Percentiles rank a stretch among this genome's conserved stretches.
These are phyloP conservation scores for Leishmania braziliensis DNA, from an alignment of 208 protist genomes.

Conservation along the genomic window DNA sequence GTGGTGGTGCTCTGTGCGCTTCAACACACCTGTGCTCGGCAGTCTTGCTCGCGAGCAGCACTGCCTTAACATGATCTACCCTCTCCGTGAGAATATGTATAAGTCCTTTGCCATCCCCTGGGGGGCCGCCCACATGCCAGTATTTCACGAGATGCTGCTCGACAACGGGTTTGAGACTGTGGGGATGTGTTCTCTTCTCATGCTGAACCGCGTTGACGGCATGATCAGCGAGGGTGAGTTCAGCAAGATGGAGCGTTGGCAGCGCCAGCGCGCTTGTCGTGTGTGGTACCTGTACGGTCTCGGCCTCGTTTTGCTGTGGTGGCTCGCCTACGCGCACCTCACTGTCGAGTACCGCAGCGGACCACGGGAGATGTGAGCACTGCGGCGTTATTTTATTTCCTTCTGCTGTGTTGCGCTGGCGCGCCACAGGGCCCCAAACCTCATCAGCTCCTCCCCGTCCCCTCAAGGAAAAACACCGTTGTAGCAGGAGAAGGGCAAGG, in stretches of 20 bases:
- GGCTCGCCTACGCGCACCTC: slow-evolving; percentile 37
- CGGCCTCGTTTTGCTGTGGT: slow-evolving; percentile 26
- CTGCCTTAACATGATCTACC: slow-evolving; percentile 80
- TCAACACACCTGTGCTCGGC: slow-evolving; percentile 72
- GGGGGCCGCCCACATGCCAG: slow-evolving; percentile 84
- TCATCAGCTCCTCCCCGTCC: neutral
- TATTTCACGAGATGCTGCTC: slow-evolving; percentile 86
- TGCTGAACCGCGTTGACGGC: slow-evolving; percentile 68
- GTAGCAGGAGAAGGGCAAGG: too few species aligned
- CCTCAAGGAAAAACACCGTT: neutral
- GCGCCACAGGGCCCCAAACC: neutral
- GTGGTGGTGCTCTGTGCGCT: slow-evolving; percentile 82
- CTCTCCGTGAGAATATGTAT: slow-evolving; percentile 65
- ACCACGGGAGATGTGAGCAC: slow-evolving; percentile 6
- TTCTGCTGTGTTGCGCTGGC: neutral
- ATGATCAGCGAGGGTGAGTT: slow-evolving; percentile 76
- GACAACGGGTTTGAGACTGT: slow-evolving; percentile 79
- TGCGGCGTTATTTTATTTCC: neutral
- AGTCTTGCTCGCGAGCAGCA: slow-evolving; percentile 75
- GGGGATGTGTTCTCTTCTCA: slow-evolving; percentile 71
- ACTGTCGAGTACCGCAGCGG: slow-evolving; percentile 47
- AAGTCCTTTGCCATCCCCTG: slow-evolving; percentile 84
- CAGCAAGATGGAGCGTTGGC: slow-evolving; percentile 43
- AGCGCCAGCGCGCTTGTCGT: slow-evolving; percentile 36
- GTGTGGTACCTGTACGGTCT: slow-evolving; percentile 29